phyloP scores from a whole-genome alignment of 176 grass and related monocot species.

The Pontederia crassipes region DNA sequence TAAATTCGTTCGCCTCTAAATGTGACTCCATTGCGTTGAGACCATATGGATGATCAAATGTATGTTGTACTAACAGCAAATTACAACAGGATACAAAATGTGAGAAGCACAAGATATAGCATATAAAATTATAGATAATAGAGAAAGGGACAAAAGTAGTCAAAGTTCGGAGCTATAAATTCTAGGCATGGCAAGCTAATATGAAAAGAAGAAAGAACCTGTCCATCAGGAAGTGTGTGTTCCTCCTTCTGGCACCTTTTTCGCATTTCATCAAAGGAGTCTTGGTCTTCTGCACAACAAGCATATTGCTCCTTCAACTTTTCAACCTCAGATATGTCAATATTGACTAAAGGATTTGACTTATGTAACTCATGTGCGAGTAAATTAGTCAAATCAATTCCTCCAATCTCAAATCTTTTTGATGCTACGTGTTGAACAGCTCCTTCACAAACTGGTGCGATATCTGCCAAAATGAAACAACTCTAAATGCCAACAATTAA shows the following conservation, averaged over 20 bases:
- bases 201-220: constrained; percentile 42
- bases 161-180: not conserved
- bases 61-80: no score
- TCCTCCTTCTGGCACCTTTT: constrained; percentile 50
- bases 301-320: constrained; percentile 83
- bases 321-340: constrained; percentile 84
- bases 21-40: no score
- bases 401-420: constrained; percentile 86
- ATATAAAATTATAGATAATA: no score
- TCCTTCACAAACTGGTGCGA: constrained; percentile 91
- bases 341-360: constrained; percentile 61
- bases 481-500: not conserved
- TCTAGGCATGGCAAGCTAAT: not conserved
- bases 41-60: no score
- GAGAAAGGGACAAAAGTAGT: not conserved
- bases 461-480: constrained; percentile 42
- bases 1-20: no score
- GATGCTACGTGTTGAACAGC: constrained; percentile 92
- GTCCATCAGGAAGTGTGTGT: constrained; percentile 97
- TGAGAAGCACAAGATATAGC: no score
- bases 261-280: constrained; percentile 49
- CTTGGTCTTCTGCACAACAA: constrained; percentile 64
- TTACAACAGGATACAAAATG: no score
- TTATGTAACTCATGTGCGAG: constrained; percentile 70
- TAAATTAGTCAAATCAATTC: constrained; percentile 85